These are phyloP conservation scores for Neophaeococcomyces aloes DNA, from an alignment of 2,329 filamentous ascomycete genomes.

Conservation along the genomic window DNA sequence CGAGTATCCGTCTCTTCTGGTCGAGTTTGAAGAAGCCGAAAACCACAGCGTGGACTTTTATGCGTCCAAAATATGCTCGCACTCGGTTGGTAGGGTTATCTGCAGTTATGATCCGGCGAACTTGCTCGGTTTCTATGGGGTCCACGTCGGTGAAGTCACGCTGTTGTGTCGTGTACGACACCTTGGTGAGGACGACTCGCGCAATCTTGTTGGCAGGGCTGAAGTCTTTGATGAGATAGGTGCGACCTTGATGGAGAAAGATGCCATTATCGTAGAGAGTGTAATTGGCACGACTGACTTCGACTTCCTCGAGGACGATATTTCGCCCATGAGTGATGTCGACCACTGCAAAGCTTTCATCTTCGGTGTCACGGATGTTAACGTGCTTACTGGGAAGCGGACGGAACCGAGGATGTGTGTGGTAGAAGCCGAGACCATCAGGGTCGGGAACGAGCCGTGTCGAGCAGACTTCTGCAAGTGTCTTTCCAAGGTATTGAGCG, in stretches of 20 bases:
- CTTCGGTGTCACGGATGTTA: constrained; percentile 76
- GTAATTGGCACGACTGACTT: constrained; percentile 87
- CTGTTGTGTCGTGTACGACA: constrained; percentile 91
- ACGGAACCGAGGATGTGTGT: constrained; percentile 79
- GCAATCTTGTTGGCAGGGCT: constrained; percentile 69
- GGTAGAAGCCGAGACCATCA: constrained; percentile 60
- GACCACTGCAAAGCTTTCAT: constrained; percentile 88
- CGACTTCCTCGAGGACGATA: constrained; percentile 84
- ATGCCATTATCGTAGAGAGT: constrained; percentile 95
- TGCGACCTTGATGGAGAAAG: constrained; percentile 90
- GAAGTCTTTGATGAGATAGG: constrained; percentile 85
- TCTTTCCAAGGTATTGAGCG: constrained; percentile 63
- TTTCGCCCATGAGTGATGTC: constrained; percentile 74
- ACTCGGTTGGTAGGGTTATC: constrained; percentile 41
- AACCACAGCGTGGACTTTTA: constrained; percentile 77
- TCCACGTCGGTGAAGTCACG: constrained; percentile 92
- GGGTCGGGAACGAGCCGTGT: constrained; percentile 65
- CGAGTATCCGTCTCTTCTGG: constrained; percentile 69
- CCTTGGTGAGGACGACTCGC: constrained; percentile 75
- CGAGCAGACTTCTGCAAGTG: constrained; percentile 58
- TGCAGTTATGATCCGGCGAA: constrained; percentile 54
- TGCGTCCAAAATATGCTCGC: constrained; percentile 72
- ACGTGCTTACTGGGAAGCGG: constrained; percentile 75
- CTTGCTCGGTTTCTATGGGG: constrained; percentile 80
- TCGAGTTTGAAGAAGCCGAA: constrained; percentile 99